Evolutionary conservation across 2,329 filamentous ascomycete genomes (phyloP).

Genomic region (Diaporthe nobilis): DNA sequence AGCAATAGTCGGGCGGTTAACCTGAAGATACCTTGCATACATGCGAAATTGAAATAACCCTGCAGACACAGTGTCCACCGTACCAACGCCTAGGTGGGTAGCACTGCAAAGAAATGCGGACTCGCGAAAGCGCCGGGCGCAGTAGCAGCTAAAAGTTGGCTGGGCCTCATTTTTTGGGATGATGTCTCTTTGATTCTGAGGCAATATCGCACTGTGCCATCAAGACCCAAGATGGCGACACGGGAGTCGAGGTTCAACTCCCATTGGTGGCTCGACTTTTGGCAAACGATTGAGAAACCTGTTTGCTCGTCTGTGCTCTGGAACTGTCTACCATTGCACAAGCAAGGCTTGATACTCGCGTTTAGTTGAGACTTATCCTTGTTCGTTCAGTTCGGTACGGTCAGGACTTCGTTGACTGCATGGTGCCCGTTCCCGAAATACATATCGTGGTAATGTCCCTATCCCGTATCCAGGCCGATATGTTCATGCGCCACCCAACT

Average conservation of each 20-base stretch:
- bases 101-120: background rate
- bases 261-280: background rate
- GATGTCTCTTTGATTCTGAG: background rate
- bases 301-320: background rate
- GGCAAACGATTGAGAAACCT: background rate
- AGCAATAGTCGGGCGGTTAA: background rate
- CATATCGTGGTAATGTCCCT: background rate
- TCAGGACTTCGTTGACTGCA: background rate
- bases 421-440: background rate
- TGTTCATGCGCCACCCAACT: background rate
- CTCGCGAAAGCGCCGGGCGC: background rate
- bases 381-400: background rate
- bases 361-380: background rate
- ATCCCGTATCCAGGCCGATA: background rate
- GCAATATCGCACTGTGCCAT: background rate
- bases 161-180: background rate
- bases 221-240: background rate
- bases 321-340: background rate
- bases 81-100: background rate
- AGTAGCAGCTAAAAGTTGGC: background rate
- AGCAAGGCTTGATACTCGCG: background rate
- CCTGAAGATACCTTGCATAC: background rate
- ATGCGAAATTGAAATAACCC: background rate
- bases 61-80: constrained; percentile 2
- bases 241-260: background rate